Base-by-base conservation (phyloP, 2,329 filamentous ascomycete genomes). In the Esteya vermicola region DNA sequence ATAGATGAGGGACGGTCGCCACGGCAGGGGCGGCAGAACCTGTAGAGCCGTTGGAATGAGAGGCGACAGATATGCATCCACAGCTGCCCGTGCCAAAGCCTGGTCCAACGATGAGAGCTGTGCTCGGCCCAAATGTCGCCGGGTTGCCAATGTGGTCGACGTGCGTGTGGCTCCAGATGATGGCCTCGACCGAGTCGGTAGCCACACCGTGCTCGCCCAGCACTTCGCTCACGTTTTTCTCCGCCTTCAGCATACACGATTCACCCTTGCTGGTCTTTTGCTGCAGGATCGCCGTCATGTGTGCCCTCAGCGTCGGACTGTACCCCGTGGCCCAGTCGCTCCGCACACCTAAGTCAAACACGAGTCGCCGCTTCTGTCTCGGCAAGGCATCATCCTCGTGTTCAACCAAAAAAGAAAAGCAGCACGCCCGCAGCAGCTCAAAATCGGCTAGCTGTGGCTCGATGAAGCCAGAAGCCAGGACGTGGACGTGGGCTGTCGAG, bases 91-190 rank as follows among this genome's bases (percentile, higher is more conserved):
- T 36, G 21, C 27, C 33, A 52, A 55, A 34, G 58, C 68, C 41
- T 8, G 41, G 44, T 0, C 44, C 44, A 8, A 45, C 41, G 22
- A 70, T 56, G 2, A 68, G 50, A 34, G 68, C 63, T 4, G 58
- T 56, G 1, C 58, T 52, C 9, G 57, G 54, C 1, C 54, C 48
- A 46, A 70, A 70, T 41, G 62, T 59, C 9, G 57, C 53, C 0
- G 63, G 59, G 12, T 65, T 64, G 36, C 67, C 68, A 25, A 60
- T 58, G 44, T 70, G 67, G 49, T 70, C 67, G 50, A 63, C 64
- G 46, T 70, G 65, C 5, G 59, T 54, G 42, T 70, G 65, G 43
- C 57, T 62, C 16, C 64, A 51, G 22, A 68, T 55, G 5, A 68
- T 36, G 23, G 47, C 48, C 16, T 48, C 43, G 33, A 50, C 38